Conservation (phyloP, 2,329 filamentous ascomycete genomes). For the Dactylellina drechsleri region DNA sequence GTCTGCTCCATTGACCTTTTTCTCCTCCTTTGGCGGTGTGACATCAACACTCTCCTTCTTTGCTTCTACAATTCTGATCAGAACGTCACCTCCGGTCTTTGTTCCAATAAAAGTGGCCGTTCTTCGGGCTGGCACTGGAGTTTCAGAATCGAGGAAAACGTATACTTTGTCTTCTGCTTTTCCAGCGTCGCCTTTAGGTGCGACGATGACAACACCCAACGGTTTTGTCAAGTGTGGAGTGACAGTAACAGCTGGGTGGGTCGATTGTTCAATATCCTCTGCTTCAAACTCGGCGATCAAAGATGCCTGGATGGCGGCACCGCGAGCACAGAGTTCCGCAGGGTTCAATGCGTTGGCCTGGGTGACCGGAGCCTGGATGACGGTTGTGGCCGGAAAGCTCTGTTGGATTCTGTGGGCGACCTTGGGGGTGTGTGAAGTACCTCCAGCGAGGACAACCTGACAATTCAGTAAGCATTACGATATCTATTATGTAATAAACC, state of each 20-base stretch:
- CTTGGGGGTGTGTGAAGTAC: conserved; percentile 91
- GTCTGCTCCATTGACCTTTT: conserved; percentile 69
- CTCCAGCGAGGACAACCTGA: conserved; percentile 87
- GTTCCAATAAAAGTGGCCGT: conserved; percentile 80
- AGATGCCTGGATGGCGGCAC: conserved; percentile 93
- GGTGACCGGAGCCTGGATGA: conserved; percentile 84
- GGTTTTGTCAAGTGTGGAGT: conserved; percentile 89
- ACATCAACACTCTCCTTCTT: conserved; percentile 91
- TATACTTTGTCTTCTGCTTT: conserved; percentile 74
- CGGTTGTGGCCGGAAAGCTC: conserved; percentile 83
- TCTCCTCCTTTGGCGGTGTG: conserved; percentile 74
- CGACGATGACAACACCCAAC: conserved; percentile 81
- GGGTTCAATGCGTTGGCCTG: conserved; percentile 84
- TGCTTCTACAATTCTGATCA: conserved; percentile 89
- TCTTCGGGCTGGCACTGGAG: conserved; percentile 86
- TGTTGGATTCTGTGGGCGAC: conserved; percentile 81
- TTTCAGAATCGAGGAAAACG: conserved; percentile 84
- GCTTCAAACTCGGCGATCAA: conserved; percentile 93
- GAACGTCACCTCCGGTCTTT: conserved; percentile 83
- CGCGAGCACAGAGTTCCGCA: conserved; percentile 85
- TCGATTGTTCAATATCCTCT: conserved; percentile 93
- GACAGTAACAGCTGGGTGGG: conserved; percentile 92
- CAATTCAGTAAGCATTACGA: not conserved
- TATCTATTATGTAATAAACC: too few species aligned
- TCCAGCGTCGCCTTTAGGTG: conserved; percentile 64